These are phyloP conservation scores for Biscogniauxia mediterranea DNA, from an alignment of 2,329 filamentous ascomycete species.

Conservation along the genomic window DNA sequence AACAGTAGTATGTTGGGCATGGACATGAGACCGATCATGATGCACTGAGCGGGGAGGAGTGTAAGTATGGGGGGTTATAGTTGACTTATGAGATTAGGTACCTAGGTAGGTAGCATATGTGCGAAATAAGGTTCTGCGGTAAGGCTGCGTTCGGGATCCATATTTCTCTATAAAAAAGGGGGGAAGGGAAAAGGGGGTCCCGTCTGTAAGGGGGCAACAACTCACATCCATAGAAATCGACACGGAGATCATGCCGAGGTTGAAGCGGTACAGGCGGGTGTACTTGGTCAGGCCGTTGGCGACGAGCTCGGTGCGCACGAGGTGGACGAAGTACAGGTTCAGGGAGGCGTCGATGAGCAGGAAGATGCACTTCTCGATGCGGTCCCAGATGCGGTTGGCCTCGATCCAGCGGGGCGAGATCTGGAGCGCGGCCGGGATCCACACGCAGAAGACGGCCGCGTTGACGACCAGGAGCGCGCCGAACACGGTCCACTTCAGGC, in stretches of 20 bases:
- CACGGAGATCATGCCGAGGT: slow-evolving; percentile 42
- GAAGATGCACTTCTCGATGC: slow-evolving; percentile 47
- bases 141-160: no score
- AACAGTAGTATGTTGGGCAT: slow-evolving; percentile 47
- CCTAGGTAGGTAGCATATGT: no score
- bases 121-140: no score
- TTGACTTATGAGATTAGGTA: no score
- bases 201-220: neutral
- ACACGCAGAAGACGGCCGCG: slow-evolving; percentile 49
- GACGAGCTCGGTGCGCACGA: slow-evolving; percentile 43
- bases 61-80: no score
- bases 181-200: no score
- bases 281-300: slow-evolving; percentile 47
- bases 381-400: slow-evolving; percentile 49
- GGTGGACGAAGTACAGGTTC: slow-evolving; percentile 47
- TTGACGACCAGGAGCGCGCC: slow-evolving; percentile 44
- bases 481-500: slow-evolving; percentile 41
- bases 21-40: slow-evolving; percentile 45
- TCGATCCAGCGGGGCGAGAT: slow-evolving; percentile 36
- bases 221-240: slow-evolving; percentile 44
- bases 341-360: slow-evolving; percentile 43
- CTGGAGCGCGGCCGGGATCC: slow-evolving; percentile 47
- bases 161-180: no score
- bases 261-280: slow-evolving; percentile 43
- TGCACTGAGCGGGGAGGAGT: slow-evolving; percentile 13